Evolutionary conservation across 225 moss, liverwort and hornwort species (phyloP), one percentile per base, ranked within the genome.

Genomic region (Marchantia polymorpha): DNA sequence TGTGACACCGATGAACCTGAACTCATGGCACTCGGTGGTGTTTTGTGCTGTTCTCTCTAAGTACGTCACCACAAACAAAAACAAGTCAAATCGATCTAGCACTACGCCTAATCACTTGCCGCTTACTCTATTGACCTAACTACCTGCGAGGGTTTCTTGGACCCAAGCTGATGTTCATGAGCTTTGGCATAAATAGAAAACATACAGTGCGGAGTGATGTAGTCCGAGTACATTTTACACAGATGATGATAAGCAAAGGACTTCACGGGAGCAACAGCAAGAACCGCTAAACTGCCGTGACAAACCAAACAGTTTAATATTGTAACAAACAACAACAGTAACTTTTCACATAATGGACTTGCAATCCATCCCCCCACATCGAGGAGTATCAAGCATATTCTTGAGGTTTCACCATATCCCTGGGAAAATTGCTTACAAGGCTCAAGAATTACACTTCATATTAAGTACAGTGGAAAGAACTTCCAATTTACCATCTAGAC

Each of bases 401-500:
- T 46, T 29, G 59, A 53, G 73, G 54, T 53, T 74, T 54, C 54
- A 54, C 54, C 72, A 14, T 19, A 74, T 5, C 54, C 73, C 52
- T 51, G 30, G 7, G 14, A 59, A 59, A 75, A 39, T 55, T 59
- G 75, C 58, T 39, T 75, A 59, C 31, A 75, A 31, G 20, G 27
- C 56, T 46, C 20, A 75, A 58, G 22, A 75, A 39, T 59, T 39
- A 39, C 39, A 75, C 27, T 39, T 46, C 46, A 26, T 31, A 10
- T 12, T 31, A 59, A 30, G 54, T 26, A 75, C 59, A 60, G 7
- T 39, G 75, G 30, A 75, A 30, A 75, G 23, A 49, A 51, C 46
- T 64, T 48, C 64, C 74, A 56, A 16, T n/a, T 25, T 27, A 77
- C 46, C 69, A n/a, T 48, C 77, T 63, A 49, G 8, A 64, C 63